phyloP scores from a whole-genome alignment of 2,329 filamentous ascomycete species.

The Emmonsiellopsis sp. region DNA sequence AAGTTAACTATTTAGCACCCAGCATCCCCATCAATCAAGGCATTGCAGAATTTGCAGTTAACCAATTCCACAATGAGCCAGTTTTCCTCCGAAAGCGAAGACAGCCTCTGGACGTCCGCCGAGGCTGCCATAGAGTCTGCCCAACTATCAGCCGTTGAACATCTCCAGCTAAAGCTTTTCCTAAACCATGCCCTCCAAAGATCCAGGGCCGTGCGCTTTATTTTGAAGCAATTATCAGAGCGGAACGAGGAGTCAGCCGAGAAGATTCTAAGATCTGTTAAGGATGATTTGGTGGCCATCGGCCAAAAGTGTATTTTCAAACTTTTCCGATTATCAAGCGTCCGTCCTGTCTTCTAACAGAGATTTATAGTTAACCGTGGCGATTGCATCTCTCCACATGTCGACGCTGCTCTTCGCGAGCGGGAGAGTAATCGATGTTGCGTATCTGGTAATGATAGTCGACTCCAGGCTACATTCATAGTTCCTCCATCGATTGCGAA shows the following conservation, averaged over 20 bases:
- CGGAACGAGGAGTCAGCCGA: background rate
- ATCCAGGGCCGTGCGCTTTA: background rate
- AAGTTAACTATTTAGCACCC: too few species aligned
- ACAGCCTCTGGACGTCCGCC: too few species aligned
- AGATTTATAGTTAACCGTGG: background rate
- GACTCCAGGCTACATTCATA: background rate
- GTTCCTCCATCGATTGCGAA: background rate
- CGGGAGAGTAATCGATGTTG: background rate
- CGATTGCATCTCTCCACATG: background rate
- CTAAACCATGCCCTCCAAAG: background rate
- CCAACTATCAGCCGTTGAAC: background rate
- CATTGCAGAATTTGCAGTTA: too few species aligned
- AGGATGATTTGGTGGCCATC: background rate
- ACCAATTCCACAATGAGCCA: too few species aligned
- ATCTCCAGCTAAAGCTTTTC: background rate
- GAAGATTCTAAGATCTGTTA: background rate
- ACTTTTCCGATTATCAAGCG: too few species aligned
- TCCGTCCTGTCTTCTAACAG: too few species aligned
- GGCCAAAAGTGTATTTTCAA: background rate
- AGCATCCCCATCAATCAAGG: too few species aligned
- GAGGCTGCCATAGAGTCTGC: background rate
- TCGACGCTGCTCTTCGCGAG: background rate
- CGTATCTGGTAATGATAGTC: background rate
- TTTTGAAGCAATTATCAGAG: background rate
- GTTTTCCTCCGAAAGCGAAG: too few species aligned